Evolutionary conservation across 768 basidiomycete genomes (phyloP).

Genomic region (Mycena rosella): DNA sequence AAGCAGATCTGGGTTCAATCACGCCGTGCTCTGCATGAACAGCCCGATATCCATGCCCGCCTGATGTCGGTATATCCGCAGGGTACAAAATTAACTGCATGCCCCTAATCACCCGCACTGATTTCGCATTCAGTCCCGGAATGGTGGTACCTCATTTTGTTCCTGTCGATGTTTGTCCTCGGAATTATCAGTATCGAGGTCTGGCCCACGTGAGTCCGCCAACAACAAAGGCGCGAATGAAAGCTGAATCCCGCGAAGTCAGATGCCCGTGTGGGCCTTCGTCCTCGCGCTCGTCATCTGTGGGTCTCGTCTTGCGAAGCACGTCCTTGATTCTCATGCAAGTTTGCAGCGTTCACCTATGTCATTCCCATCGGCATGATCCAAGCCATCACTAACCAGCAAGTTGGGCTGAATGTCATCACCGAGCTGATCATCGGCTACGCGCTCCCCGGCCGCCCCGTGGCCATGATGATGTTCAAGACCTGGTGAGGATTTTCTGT

Average conservation of each 20-base stretch:
- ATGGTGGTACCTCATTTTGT: conserved; percentile 86
- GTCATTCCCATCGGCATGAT: conserved; percentile 76
- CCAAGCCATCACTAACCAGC: conserved; percentile 82
- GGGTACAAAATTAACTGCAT: conserved; percentile 29
- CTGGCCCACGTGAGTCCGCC: conserved; percentile 52
- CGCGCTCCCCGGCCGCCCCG: conserved; percentile 78
- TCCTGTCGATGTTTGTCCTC: conserved; percentile 62
- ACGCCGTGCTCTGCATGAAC: conserved; percentile 78
- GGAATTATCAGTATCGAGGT: conserved; percentile 66
- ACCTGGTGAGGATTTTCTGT: conserved; percentile 57
- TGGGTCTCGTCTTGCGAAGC: conserved; percentile 39
- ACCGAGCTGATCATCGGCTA: conserved; percentile 88
- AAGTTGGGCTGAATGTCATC: conserved; percentile 66
- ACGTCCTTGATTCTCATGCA: no score
- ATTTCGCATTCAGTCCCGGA: conserved; percentile 66
- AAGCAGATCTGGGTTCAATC: conserved; percentile 83
- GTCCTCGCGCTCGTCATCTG: conserved; percentile 77
- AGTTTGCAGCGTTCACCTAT: conserved; percentile 65
- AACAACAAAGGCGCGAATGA: conserved; percentile 72
- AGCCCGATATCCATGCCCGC: conserved; percentile 87
- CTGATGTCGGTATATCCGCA: conserved; percentile 83
- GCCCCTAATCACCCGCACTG: neutral
- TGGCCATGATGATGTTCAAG: conserved; percentile 92
- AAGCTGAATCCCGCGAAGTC: conserved; percentile 52
- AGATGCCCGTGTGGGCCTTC: conserved; percentile 68